These are phyloP conservation scores for Leccinum rimulosum DNA, from an alignment of 768 basidiomycete species.

Conservation along the genomic window DNA sequence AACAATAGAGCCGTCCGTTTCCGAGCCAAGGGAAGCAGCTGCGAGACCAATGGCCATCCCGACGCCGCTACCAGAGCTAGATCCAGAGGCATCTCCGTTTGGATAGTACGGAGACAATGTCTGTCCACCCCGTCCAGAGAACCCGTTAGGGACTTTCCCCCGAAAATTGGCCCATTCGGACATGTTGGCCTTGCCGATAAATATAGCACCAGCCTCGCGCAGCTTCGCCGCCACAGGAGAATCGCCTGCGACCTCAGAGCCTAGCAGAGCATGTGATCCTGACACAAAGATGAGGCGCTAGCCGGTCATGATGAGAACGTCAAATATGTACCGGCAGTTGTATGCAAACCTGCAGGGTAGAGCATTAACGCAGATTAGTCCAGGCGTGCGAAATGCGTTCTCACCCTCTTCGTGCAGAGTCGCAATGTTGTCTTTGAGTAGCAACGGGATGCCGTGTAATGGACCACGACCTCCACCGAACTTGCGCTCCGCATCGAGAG, in stretches of 20 bases:
- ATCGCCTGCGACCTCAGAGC: slow-evolving; percentile 36
- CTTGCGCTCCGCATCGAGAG: slow-evolving; percentile 48
- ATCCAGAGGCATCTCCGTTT: slow-evolving; percentile 39
- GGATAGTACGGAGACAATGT: slow-evolving; percentile 42
- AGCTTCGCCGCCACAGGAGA: slow-evolving; percentile 30
- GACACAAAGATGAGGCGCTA: not conserved
- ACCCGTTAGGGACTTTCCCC: slow-evolving; percentile 40
- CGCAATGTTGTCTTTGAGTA: slow-evolving; percentile 50
- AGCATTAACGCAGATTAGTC: not conserved
- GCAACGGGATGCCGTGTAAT: slow-evolving; percentile 58
- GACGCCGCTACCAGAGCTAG: slow-evolving; percentile 44
- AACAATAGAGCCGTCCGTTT: slow-evolving; percentile 50
- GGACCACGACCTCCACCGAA: slow-evolving; percentile 41
- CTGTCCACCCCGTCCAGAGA: slow-evolving; percentile 48
- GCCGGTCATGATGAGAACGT: not conserved
- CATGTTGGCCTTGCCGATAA: slow-evolving; percentile 44
- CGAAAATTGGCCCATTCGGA: slow-evolving; percentile 46
- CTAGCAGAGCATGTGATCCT: slow-evolving; percentile 37
- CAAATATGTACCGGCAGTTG: slow-evolving; percentile 32
- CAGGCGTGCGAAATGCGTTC: not conserved
- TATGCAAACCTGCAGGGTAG: slow-evolving; percentile 33
- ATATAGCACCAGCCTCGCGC: slow-evolving; percentile 33
- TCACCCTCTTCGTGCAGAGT: slow-evolving; percentile 32
- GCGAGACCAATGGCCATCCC: slow-evolving; percentile 42
- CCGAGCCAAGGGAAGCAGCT: slow-evolving; percentile 43